Base-by-base conservation (phyloP, 495 filamentous ascomycete genomes). In the Aspergillus kassunensis region DNA sequence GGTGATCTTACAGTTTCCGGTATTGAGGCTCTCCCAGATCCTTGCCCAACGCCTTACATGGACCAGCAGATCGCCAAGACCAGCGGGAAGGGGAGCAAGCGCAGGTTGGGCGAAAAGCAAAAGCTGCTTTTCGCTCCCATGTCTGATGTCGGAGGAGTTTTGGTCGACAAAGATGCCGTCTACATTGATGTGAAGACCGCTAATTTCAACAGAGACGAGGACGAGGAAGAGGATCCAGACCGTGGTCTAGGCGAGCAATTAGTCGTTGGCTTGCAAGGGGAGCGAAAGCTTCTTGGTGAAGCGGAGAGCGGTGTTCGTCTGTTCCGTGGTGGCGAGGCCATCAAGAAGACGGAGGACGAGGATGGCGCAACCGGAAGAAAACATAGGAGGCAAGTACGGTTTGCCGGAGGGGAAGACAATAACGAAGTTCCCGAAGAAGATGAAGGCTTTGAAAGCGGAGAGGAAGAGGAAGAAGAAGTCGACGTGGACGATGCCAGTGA, bases 41-140 rank as follows among this genome's bases (percentile, higher is more conserved):
- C 93, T 16, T 98, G 93, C 64, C 92, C 93, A 12, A 97, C 95
- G 0, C 93, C 93, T 2, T 87, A 81, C 44, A 88, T 91, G 80
- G 85, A 95, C 55, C 88, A 95, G 66, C 88, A 85, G 15, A 72
- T 88, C 20, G 86, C 85, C 20, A 95, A 91, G 60, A 80, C 80
- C 6, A 83, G 83, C 1, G 95, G 93, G 1, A 96, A 96, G 64
- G 77, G 78, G 3, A 81, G 80, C 11, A 74, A 89, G 52, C 82
- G 84, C 60, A 75, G 90, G 45, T 68, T 98, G 30, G 92, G 91
- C 27, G 93, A 98, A 63, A 97, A 96, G 65, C 90, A 97, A 61
- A 97, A 96, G 69, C 76, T 93, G 51, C 77, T 98, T 4, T 95
- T 95, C 70, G 93, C 95, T 12, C 93, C 93, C 13, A 97, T 98